phyloP scores from a whole-genome alignment of 2,329 filamentous ascomycete genomes.

The Purpureocillium lavendulum region DNA sequence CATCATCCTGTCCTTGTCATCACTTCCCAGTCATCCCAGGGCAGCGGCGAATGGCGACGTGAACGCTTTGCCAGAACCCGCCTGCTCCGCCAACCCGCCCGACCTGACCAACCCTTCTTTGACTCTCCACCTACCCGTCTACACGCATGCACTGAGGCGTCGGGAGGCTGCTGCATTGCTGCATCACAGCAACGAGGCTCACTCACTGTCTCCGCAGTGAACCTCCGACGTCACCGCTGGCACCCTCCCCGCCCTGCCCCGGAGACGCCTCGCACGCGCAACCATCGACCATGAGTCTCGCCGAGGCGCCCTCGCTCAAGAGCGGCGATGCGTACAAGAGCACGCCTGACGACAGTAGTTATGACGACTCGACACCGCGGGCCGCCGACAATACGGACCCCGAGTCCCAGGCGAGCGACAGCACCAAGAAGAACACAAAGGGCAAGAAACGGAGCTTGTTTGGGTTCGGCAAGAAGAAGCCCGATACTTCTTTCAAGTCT shows the following conservation, averaged over 20 bases:
- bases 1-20: not conserved
- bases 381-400: constrained; percentile 16
- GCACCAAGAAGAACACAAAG: constrained; percentile 12
- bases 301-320: constrained; percentile 15
- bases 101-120: not conserved
- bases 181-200: no score
- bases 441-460: constrained; percentile 52
- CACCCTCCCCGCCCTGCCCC: no score
- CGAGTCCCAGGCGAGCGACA: constrained; percentile 19
- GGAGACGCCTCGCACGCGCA: not conserved
- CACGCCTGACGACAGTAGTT: constrained; percentile 17
- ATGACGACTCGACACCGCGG: constrained; percentile 22
- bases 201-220: no score
- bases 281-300: constrained; percentile 19
- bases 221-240: not conserved
- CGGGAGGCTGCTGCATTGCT: no score
- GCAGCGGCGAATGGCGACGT: constrained; percentile 6
- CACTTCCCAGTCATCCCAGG: constrained; percentile 1
- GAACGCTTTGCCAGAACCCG: not conserved
- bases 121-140: no score
- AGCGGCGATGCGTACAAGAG: constrained; percentile 9
- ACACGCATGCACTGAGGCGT: no score
- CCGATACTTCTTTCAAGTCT: constrained; percentile 27
- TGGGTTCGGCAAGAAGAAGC: constrained; percentile 55
- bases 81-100: not conserved